Evolutionary conservation across 352 stramenopile species (phyloP).

Genomic region (Phytophthora kernoviae): DNA sequence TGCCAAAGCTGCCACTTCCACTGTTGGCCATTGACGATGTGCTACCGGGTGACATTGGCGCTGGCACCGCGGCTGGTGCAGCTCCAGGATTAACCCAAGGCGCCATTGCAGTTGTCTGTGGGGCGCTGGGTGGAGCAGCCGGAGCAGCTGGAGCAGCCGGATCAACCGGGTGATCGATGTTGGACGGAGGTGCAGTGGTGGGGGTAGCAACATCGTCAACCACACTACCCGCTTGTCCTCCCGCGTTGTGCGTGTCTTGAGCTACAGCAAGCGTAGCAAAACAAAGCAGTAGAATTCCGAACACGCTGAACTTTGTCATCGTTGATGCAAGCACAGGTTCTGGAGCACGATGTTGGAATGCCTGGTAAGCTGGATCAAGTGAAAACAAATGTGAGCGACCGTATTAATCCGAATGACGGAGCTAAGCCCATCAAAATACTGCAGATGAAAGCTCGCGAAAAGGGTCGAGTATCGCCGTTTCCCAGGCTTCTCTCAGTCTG

Average conservation of each 20-base stretch:
- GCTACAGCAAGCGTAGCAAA: slow-evolving; percentile 16
- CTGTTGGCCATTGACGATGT: slow-evolving; percentile 15
- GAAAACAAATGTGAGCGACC: slow-evolving; percentile 25
- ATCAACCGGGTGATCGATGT: background rate
- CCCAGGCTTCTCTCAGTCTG: background rate
- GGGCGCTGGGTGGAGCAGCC: background rate
- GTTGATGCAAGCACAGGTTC: slow-evolving; percentile 1
- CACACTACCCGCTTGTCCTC: slow-evolving; percentile 29
- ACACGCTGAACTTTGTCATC: slow-evolving; percentile 12
- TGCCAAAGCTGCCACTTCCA: slow-evolving; percentile 23
- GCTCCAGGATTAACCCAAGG: slow-evolving; percentile 3
- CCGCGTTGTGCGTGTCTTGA: slow-evolving; percentile 23
- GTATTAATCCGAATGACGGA: background rate
- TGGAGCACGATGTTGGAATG: background rate
- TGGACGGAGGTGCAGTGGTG: slow-evolving; percentile 13
- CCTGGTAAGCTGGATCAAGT: slow-evolving; percentile 7
- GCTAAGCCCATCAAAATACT: background rate
- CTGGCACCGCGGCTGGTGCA: background rate
- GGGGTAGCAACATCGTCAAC: slow-evolving; percentile 4
- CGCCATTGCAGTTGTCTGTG: background rate
- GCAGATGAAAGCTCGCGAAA: background rate
- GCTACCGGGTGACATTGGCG: slow-evolving; percentile 4
- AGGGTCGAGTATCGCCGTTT: background rate
- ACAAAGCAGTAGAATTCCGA: slow-evolving; percentile 16
- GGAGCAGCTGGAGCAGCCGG: background rate